Percentiles rank a stretch among this genome's conserved stretches.
Evolutionary conservation across 1,284 basidiomycete species (phyloP).

Genomic region (Anthracocystis setariae): DNA sequence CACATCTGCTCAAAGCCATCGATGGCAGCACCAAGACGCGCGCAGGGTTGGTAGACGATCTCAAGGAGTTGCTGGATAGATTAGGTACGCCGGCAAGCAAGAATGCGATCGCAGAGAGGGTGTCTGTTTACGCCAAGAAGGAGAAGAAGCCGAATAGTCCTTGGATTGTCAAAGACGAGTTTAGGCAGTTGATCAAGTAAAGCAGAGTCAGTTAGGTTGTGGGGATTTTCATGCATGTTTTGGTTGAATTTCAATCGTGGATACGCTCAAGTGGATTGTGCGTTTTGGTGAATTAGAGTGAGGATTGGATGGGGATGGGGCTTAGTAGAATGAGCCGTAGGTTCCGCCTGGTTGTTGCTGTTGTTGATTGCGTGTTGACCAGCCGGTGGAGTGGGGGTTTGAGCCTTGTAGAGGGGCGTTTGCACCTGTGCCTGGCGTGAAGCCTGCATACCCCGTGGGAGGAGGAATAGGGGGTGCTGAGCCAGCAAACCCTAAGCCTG

Average conservation of each 20-base stretch:
- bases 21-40: conserved; percentile 57
- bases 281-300: neutral
- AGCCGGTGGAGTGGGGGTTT: conserved; percentile 5
- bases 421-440: conserved; percentile 31
- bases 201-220: neutral
- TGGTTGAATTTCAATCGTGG: too few species aligned
- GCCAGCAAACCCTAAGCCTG: conserved; percentile 20
- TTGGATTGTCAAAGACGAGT: conserved; percentile 57
- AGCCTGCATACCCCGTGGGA: neutral
- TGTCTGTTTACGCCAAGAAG: conserved; percentile 47
- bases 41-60: conserved; percentile 55
- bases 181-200: conserved; percentile 9
- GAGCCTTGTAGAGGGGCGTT: conserved; percentile 20
- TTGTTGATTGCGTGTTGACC: conserved; percentile 5
- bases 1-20: conserved; percentile 41
- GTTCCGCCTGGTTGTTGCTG: conserved; percentile 31
- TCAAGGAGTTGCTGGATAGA: conserved; percentile 54
- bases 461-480: neutral
- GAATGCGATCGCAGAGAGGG: conserved; percentile 50
- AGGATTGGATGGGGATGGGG: neutral
- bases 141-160: conserved; percentile 49
- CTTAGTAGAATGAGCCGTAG: conserved; percentile 39
- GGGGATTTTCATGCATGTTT: neutral
- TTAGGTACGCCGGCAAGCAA: conserved; percentile 49
- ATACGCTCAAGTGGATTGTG: neutral